phyloP scores from a whole-genome alignment of 495 filamentous ascomycete species.

The Trichocladium antarcticum region DNA sequence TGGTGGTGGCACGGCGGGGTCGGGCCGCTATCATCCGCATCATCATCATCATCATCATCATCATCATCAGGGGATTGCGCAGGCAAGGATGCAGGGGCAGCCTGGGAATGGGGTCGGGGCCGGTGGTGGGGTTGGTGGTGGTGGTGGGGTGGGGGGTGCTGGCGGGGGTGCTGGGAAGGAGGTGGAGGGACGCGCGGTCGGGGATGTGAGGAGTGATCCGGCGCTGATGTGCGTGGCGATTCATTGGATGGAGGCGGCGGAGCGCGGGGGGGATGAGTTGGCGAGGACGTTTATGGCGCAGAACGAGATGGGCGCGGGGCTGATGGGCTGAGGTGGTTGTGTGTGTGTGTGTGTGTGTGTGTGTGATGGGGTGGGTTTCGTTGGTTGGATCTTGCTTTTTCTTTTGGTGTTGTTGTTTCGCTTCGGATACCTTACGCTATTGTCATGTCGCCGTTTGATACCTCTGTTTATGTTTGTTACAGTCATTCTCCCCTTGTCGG shows the following conservation, averaged over 20 bases:
- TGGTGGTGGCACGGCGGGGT: slow-evolving; percentile 10
- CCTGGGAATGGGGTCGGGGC: neutral
- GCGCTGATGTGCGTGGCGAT: slow-evolving; percentile 90
- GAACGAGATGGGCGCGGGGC: slow-evolving; percentile 28
- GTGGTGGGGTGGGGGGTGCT: neutral
- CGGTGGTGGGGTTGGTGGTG: slow-evolving; percentile 14
- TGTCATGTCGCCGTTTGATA: too few species aligned
- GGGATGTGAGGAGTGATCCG: slow-evolving; percentile 63
- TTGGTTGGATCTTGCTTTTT: neutral
- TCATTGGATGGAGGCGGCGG: slow-evolving; percentile 96
- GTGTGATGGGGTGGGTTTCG: neutral
- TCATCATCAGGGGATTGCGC: neutral
- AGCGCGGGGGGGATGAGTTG: slow-evolving; percentile 74
- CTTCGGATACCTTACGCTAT: neutral
- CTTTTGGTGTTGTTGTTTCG: slow-evolving; percentile 2
- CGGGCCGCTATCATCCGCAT: slow-evolving; percentile 22
- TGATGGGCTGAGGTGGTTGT: slow-evolving; percentile 15
- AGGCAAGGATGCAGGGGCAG: neutral
- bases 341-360: neutral
- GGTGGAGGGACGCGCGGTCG: slow-evolving; percentile 19
- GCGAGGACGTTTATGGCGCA: slow-evolving; percentile 77
- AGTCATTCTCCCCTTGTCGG: neutral
- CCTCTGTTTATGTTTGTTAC: neutral
- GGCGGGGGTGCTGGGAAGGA: neutral
- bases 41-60: slow-evolving; percentile 3